Evolutionary conservation across 2,329 filamentous ascomycete species (phyloP), one percentile per base, ranked within the genome.

Genomic region (Hortaea werneckii): DNA sequence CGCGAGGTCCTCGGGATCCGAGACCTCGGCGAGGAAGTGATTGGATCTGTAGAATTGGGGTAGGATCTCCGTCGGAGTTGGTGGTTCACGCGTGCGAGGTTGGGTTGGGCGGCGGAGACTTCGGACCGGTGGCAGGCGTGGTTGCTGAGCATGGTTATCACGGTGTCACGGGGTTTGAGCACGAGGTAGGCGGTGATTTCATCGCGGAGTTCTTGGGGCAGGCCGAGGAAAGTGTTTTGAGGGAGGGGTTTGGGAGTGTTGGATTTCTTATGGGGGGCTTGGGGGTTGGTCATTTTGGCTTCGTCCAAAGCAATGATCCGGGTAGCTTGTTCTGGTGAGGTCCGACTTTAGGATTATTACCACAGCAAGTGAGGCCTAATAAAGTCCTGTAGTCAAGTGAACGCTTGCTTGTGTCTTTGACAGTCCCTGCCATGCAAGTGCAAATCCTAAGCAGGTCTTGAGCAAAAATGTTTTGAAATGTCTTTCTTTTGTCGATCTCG

Each of bases 191-290:
- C 56, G 42, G 55, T 49, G 44, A 60, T 58, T 13, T 51, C 47
- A 20, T 60, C 56, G 20, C 55, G 56, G 5, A 60, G 44, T 37
- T 60, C 58, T 13, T 46, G 46, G 5, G 58, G 58, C 4, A 60
- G 53, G n/a, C 43, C 42, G 8, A 60, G 47, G 20, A 60, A 44
- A 37, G 41, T 44, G 27, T 42, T 42, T 20, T 12, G 39, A 20
- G 32, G 32, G 32, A 35, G 32, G 32, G n/a, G 4, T 2, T 35
- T n/a, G 37, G n/a, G 37, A 2, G 2, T 4, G 20, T 20, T 20
- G 20, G 20, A 20, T 20, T 20, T 20, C 4, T 20, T 4, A 20
- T 20, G 20, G 20, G 20, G 20, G 2, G 2, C 20, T 20, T 20
- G 20, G 20, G 20, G 20, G 20, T 20, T 20, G 20, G 20, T 20